Evolutionary conservation across 352 stramenopile species (phyloP), one percentile per base, ranked within the genome.

Genomic region (Phytophthora pini): DNA sequence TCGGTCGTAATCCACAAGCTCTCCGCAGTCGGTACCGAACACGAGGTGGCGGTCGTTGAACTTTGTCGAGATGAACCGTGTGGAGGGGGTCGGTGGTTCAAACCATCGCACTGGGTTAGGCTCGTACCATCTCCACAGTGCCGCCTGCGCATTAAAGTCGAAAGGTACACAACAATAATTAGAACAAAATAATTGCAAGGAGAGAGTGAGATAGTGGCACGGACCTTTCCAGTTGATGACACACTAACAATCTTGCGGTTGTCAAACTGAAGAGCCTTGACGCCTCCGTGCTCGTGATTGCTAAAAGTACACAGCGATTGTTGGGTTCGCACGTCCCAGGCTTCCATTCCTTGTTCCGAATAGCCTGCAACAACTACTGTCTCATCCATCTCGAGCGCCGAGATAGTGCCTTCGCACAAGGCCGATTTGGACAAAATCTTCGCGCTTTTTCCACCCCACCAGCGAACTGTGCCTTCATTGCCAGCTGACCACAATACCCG

Each of bases 311-410:
- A 92, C 34, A 96, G 65, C 11, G 88, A 75, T 56, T 96, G 88
- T 68, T 96, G 88, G 26, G 88, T 96, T 59, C 88, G 82, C 9
- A 96, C 87, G 39, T 96, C 88, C 88, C 88, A 96, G 8, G 88
- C 82, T 55, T 96, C 85, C 85, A 96, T 95, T 48, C 88, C 88
- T 59, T 92, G 86, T 36, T 83, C 75, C 3, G 61, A 79, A 72
- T 95, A 96, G 47, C 85, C 88, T 27, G 88, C 88, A 40, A 96
- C 85, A 20, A 96, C 88, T 12, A 94, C 85, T 29, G 84, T 93
- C 52, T 96, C 88, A 61, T 96, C 88, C 88, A 96, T 96, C 64
- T 96, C 87, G 5, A 96, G 76, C 4, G 81, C 82, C 2, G 82
- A 90, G 49, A 96, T 90, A 5, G 70, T 65, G 17, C 88, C 88